These are phyloP conservation scores for Diddensiella caesifluorescens DNA, from an alignment of 805 yeast species.

Conservation along the genomic window DNA sequence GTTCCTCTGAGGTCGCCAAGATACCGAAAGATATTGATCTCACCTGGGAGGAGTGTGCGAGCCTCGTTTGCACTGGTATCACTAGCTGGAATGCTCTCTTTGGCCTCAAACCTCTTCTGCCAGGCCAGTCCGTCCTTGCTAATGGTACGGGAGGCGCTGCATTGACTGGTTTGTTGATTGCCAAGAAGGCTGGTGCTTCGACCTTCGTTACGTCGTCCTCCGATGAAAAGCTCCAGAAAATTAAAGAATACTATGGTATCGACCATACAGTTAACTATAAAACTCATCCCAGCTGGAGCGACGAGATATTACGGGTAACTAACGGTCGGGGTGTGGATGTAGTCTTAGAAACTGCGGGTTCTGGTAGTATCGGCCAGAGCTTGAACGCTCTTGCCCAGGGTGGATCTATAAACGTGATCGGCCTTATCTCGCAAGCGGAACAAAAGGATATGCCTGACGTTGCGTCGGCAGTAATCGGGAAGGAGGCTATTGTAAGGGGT, in stretches of 20 bases:
- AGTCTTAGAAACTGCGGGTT: slow-evolving; percentile 15
- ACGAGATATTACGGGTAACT: slow-evolving; percentile 10
- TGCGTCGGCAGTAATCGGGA: neutral
- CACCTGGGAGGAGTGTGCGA: slow-evolving; percentile 12
- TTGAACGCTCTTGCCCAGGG: slow-evolving; percentile 6
- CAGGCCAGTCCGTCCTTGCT: slow-evolving; percentile 13
- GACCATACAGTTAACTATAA: slow-evolving; percentile 12
- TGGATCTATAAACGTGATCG: slow-evolving; percentile 7
- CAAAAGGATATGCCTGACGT: slow-evolving; percentile 10
- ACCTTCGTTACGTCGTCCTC: slow-evolving; percentile 13
- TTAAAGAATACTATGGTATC: slow-evolving; percentile 7
- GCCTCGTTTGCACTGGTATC: slow-evolving; percentile 13
- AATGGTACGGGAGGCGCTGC: slow-evolving; percentile 16
- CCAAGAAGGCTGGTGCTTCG: slow-evolving; percentile 15
- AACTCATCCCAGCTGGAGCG: slow-evolving; percentile 9
- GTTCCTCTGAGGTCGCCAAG: slow-evolving; percentile 2
- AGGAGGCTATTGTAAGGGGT: slow-evolving; percentile 8
- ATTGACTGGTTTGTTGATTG: slow-evolving; percentile 10
- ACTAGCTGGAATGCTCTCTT: slow-evolving; percentile 14
- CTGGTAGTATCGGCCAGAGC: slow-evolving; percentile 11
- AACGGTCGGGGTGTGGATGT: slow-evolving; percentile 12
- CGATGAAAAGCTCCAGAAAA: slow-evolving; percentile 11
- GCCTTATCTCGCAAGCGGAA: slow-evolving; percentile 8
- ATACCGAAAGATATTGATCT: slow-evolving; percentile 9
- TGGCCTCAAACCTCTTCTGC: slow-evolving; percentile 7